Evolutionary conservation across 2,329 filamentous ascomycete genomes (phyloP).

Genomic region (Hymenotorrendiella dingleyae): DNA sequence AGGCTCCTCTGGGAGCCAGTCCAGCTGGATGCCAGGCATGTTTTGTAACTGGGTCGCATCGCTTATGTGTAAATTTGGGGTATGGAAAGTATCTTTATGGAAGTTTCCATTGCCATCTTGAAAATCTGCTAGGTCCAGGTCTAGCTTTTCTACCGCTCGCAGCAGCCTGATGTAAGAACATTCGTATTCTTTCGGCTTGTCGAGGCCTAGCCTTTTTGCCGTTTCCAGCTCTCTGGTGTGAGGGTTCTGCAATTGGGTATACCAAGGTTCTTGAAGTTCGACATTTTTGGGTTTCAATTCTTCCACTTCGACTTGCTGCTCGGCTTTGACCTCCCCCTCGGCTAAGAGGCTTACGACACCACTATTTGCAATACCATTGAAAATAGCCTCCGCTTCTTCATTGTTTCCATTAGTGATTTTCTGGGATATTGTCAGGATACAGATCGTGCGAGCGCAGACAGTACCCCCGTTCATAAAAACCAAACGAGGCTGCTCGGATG

Average conservation of each 20-base stretch:
- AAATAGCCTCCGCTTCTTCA: slow-evolving; percentile 44
- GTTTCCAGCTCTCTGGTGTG: not conserved
- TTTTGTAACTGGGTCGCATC: not conserved
- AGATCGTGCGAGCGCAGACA: slow-evolving; percentile 46
- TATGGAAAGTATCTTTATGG: not conserved
- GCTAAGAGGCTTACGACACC: slow-evolving; percentile 38
- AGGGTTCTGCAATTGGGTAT: not conserved
- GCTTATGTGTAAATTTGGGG: not conserved
- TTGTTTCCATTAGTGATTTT: slow-evolving; percentile 45
- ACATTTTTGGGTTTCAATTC: slow-evolving; percentile 2
- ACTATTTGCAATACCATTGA: slow-evolving; percentile 44
- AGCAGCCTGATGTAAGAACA: slow-evolving; percentile 51
- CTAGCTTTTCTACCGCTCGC: slow-evolving; percentile 52
- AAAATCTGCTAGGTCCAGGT: slow-evolving; percentile 49
- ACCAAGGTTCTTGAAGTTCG: slow-evolving; percentile 1
- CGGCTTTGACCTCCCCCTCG: slow-evolving; percentile 9
- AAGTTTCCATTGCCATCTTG: slow-evolving; percentile 31
- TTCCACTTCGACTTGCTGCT: not conserved
- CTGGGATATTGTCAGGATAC: slow-evolving; percentile 48
- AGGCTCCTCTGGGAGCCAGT: no score
- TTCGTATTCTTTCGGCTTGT: slow-evolving; percentile 2
- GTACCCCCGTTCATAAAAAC: slow-evolving; percentile 58
- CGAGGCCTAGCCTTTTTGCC: not conserved
- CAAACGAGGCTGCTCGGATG: slow-evolving; percentile 43
- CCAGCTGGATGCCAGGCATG: not conserved